These are phyloP conservation scores for Pyrenopolyporus hunteri DNA, from an alignment of 495 filamentous ascomycete genomes.

Conservation along the genomic window DNA sequence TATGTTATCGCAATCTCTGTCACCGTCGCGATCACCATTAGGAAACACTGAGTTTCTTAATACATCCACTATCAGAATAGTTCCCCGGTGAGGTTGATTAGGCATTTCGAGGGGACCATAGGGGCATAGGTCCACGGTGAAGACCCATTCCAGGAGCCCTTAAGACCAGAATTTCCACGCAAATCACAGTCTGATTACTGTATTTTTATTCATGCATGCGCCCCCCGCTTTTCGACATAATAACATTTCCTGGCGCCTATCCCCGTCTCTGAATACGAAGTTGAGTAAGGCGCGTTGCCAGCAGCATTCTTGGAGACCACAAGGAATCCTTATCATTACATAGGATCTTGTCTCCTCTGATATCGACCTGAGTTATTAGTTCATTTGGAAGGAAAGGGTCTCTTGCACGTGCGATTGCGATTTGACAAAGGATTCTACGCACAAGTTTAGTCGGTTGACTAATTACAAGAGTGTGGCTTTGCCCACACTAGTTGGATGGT, in stretches of 20 bases:
- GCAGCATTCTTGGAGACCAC: not conserved
- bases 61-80: not conserved
- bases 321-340: not conserved
- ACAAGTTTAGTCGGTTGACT: not conserved
- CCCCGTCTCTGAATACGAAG: not conserved
- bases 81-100: too few relatives aligned
- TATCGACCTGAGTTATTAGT: too few relatives aligned
- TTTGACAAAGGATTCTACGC: too few relatives aligned
- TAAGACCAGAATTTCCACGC: too few relatives aligned
- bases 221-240: not conserved
- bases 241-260: too few relatives aligned
- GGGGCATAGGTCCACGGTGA: not conserved
- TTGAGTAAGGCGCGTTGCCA: not conserved
- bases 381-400: not conserved
- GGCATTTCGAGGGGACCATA: not conserved
- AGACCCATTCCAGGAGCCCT: too few relatives aligned
- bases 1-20: conserved; percentile 9
- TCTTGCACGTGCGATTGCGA: not conserved
- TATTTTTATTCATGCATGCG: not conserved
- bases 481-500: not conserved
- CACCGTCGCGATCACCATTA: conserved; percentile 20
- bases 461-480: not conserved
- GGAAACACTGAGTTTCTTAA: not conserved
- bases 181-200: too few relatives aligned
- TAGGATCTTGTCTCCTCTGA: too few relatives aligned